Evolutionary conservation across 129 eudicot genomes (phyloP).

Genomic region (Tagetes patula): DNA sequence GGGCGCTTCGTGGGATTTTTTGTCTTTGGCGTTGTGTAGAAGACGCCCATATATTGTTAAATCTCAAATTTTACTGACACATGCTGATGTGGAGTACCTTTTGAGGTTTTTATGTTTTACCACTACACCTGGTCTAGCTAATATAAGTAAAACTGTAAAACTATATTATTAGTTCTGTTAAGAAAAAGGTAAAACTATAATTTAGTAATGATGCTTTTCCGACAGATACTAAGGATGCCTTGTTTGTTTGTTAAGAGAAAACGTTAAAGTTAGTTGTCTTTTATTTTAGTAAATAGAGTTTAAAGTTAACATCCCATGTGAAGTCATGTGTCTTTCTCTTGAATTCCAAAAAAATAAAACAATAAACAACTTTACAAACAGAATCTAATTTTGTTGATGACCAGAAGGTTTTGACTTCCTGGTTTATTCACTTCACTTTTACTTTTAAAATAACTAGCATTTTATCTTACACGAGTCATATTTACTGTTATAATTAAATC

Average conservation of each 20-base stretch:
- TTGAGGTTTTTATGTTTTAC: no score
- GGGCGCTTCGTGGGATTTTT: no score
- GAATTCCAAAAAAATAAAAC: conserved; percentile 35
- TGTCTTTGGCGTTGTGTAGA: no score
- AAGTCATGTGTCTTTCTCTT: conserved; percentile 43
- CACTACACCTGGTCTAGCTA: no score
- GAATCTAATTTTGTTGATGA: conserved; percentile 30
- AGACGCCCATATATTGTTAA: no score
- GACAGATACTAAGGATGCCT: conserved; percentile 23
- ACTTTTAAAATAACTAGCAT: not conserved
- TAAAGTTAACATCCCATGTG: conserved; percentile 35
- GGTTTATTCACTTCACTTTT: not conserved
- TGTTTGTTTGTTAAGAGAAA: not conserved
- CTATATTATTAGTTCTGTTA: no score
- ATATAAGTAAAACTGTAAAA: no score
- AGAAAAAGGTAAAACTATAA: not conserved
- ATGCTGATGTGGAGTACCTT: no score
- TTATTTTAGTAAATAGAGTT: conserved; percentile 12
- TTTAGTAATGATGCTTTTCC: conserved; percentile 24
- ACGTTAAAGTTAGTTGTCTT: conserved; percentile 23
- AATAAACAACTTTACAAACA: conserved; percentile 33
- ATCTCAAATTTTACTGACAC: no score
- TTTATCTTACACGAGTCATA: not conserved
- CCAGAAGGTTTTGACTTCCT: conserved; percentile 24
- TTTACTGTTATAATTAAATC: no score